These are phyloP conservation scores for Castanopsis chinensis DNA, from an alignment of 306 rosid species.

Conservation along the genomic window DNA sequence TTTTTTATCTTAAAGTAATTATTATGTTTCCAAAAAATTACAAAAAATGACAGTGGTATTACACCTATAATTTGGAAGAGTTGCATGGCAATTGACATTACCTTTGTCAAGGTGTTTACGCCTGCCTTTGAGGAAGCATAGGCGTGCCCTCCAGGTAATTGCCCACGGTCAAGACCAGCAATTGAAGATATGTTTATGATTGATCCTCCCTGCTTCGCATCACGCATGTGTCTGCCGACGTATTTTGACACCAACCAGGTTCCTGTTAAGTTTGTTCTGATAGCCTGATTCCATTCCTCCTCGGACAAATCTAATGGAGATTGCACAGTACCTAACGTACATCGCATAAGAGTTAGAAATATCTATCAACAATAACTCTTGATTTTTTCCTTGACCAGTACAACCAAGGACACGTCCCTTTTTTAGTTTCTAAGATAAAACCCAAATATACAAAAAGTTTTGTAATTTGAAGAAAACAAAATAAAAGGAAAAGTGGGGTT, in stretches of 20 bases:
- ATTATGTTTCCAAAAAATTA: not conserved
- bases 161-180: constrained; percentile 60
- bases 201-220: constrained; percentile 51
- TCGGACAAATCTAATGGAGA: constrained; percentile 54
- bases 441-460: no score
- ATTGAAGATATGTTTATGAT: constrained; percentile 76
- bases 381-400: no score
- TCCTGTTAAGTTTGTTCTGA: constrained; percentile 65
- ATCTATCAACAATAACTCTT: not conserved
- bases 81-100: constrained; percentile 17
- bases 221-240: constrained; percentile 56
- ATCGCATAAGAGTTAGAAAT: not conserved
- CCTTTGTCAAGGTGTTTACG: constrained; percentile 59
- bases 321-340: constrained; percentile 52
- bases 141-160: constrained; percentile 58
- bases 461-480: no score
- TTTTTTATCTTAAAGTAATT: no score
- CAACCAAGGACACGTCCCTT: no score
- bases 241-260: constrained; percentile 74
- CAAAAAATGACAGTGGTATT: not conserved
- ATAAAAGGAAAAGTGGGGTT: no score
- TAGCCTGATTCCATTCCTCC: constrained; percentile 62
- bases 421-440: no score
- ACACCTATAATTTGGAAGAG: not conserved
- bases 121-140: constrained; percentile 64